phyloP scores from a whole-genome alignment of 2,329 filamentous ascomycete species.

The Aspergillus ochraceoroseus region DNA sequence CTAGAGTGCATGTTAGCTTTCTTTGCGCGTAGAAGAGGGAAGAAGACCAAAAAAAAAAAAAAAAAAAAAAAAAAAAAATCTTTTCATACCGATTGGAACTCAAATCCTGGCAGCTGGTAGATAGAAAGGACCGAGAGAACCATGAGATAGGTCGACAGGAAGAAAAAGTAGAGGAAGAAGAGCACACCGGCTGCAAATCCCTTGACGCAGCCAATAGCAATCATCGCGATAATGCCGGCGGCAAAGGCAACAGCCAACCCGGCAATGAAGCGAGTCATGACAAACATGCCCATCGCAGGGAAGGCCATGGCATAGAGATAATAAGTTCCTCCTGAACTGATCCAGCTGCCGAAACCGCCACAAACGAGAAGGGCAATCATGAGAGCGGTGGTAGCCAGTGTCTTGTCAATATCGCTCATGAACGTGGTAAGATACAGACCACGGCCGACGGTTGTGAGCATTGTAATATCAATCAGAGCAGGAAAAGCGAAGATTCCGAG shows the following conservation, averaged over 20 bases:
- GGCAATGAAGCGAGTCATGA: slow-evolving; percentile 47
- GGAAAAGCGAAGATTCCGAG: slow-evolving; percentile 60
- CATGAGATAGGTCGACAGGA: slow-evolving; percentile 53
- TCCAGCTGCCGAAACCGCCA: slow-evolving; percentile 59
- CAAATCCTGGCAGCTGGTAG: slow-evolving; percentile 49
- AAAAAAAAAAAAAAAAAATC: background rate
- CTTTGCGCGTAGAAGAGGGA: no score
- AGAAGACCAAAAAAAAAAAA: background rate
- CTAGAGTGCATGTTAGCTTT: background rate
- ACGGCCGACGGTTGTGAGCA: slow-evolving; percentile 55
- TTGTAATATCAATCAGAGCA: slow-evolving; percentile 56
- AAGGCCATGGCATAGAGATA: slow-evolving; percentile 56
- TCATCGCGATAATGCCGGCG: slow-evolving; percentile 50
- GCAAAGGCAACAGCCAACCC: slow-evolving; percentile 49
- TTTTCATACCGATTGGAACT: slow-evolving; percentile 47
- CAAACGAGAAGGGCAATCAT: slow-evolving; percentile 56
- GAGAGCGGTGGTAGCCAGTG: slow-evolving; percentile 53
- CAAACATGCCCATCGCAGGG: slow-evolving; percentile 52
- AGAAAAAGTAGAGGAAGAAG: slow-evolving; percentile 56
- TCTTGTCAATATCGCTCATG: slow-evolving; percentile 46
- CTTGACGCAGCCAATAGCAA: slow-evolving; percentile 46
- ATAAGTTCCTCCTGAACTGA: slow-evolving; percentile 57
- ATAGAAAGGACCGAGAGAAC: slow-evolving; percentile 49
- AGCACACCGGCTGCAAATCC: slow-evolving; percentile 48
- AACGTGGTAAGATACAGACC: slow-evolving; percentile 57